phyloP scores from a whole-genome alignment of 2,329 filamentous ascomycete species.

The Neopestalotiopsis clavispora region DNA sequence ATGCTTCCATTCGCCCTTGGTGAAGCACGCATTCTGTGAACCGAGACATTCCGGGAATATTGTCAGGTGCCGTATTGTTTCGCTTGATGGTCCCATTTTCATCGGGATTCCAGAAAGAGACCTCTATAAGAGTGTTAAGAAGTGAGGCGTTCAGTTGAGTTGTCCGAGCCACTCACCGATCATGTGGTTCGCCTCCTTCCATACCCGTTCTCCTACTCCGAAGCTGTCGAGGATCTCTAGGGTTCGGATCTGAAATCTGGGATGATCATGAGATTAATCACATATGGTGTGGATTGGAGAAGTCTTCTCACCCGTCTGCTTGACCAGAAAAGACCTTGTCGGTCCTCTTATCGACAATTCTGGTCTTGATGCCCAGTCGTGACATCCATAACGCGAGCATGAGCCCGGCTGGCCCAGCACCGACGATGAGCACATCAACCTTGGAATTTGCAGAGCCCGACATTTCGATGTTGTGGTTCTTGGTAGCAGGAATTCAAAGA shows the following conservation, averaged over 20 bases:
- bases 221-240: constrained; percentile 78
- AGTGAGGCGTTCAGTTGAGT: not conserved
- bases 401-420: constrained; percentile 46
- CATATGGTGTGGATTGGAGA: no score
- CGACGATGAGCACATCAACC: constrained; percentile 42
- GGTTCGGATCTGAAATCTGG: constrained; percentile 63
- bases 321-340: constrained; percentile 46
- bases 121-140: constrained; percentile 20
- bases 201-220: constrained; percentile 66
- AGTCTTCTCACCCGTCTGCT: constrained; percentile 44
- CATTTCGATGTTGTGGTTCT: constrained; percentile 4
- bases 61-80: constrained; percentile 46
- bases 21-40: constrained; percentile 66
- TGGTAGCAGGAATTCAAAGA: not conserved
- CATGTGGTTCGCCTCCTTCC: constrained; percentile 72
- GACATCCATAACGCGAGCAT: constrained; percentile 51
- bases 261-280: not conserved
- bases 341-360: constrained; percentile 51
- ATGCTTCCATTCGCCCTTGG: constrained; percentile 65
- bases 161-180: constrained; percentile 47
- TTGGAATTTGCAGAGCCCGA: constrained; percentile 10
- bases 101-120: constrained; percentile 64
- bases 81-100: constrained; percentile 60
- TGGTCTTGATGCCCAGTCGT: constrained; percentile 43
- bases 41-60: constrained; percentile 54